Evolutionary conservation across 2,329 filamentous ascomycete species (phyloP).

Genomic region (Ramichloridium luteum): DNA sequence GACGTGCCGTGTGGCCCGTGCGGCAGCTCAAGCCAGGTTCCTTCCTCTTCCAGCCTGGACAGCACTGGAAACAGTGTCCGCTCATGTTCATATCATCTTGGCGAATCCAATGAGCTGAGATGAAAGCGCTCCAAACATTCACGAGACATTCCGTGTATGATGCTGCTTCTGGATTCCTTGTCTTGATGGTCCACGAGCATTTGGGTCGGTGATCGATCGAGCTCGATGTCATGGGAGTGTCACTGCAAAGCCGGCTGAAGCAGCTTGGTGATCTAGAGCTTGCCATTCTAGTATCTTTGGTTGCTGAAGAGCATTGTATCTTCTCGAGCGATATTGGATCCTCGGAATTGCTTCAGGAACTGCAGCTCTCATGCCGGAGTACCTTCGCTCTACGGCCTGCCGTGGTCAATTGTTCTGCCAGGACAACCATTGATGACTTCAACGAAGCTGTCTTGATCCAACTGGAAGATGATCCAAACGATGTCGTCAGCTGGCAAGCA

Average conservation of each 20-base stretch:
- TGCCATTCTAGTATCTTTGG: slow-evolving; percentile 68
- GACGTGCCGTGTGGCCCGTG: no score
- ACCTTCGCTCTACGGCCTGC: slow-evolving; percentile 62
- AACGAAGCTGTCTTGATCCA: slow-evolving; percentile 52
- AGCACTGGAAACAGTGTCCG: no score
- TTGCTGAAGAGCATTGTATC: slow-evolving; percentile 76
- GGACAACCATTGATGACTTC: slow-evolving; percentile 73
- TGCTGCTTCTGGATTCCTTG: no score
- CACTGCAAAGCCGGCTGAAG: slow-evolving; percentile 46
- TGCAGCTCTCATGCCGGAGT: slow-evolving; percentile 52
- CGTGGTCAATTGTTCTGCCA: slow-evolving; percentile 58
- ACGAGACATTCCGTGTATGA: no score
- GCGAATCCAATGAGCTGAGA: no score
- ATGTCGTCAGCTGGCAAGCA: slow-evolving; percentile 3
- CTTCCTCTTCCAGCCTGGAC: no score
- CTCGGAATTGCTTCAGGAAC: slow-evolving; percentile 27
- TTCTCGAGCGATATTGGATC: slow-evolving; percentile 54
- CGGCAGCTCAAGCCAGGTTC: no score
- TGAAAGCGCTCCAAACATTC: no score
- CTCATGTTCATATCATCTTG: no score
- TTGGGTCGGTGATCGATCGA: no score
- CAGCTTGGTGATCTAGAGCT: slow-evolving; percentile 78
- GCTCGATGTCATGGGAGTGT: no score
- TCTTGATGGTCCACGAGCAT: no score
- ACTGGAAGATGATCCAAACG: slow-evolving; percentile 14